Evolutionary conservation across 345 rosid species (phyloP).

Genomic region (Syzygium jambos): DNA sequence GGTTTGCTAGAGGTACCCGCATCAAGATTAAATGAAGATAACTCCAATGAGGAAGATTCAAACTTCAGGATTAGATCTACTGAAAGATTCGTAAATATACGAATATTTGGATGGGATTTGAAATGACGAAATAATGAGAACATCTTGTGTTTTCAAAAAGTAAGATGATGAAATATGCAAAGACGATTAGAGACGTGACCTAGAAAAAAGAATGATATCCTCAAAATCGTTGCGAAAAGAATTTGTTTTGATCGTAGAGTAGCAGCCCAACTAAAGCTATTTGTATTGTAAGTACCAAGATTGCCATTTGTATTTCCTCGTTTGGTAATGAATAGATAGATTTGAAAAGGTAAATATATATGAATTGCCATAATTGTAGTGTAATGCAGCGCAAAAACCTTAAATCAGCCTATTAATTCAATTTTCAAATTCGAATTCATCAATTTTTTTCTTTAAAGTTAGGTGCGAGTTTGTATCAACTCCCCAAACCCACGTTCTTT

Average conservation of each 20-base stretch:
- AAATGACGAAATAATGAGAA: background rate
- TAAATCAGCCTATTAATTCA: background rate
- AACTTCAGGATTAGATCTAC: background rate
- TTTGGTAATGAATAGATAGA: background rate
- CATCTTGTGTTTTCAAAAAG: background rate
- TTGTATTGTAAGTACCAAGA: background rate
- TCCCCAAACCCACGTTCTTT: background rate
- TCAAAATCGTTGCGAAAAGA: background rate
- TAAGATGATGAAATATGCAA: background rate
- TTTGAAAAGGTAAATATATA: background rate
- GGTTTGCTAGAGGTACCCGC: background rate
- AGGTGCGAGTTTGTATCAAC: background rate
- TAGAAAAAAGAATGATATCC: background rate
- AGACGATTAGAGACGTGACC: background rate
- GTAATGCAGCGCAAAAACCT: background rate
- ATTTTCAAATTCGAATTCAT: background rate
- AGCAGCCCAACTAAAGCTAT: background rate
- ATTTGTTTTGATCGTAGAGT: background rate
- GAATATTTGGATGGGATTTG: background rate
- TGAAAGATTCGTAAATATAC: background rate
- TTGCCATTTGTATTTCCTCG: background rate
- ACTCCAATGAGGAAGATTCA: background rate
- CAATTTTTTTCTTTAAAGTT: background rate
- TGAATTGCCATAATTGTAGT: background rate
- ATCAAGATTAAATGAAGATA: background rate